Conservation (phyloP, 441 rosid genomes). For the Gossypium lobatum region DNA sequence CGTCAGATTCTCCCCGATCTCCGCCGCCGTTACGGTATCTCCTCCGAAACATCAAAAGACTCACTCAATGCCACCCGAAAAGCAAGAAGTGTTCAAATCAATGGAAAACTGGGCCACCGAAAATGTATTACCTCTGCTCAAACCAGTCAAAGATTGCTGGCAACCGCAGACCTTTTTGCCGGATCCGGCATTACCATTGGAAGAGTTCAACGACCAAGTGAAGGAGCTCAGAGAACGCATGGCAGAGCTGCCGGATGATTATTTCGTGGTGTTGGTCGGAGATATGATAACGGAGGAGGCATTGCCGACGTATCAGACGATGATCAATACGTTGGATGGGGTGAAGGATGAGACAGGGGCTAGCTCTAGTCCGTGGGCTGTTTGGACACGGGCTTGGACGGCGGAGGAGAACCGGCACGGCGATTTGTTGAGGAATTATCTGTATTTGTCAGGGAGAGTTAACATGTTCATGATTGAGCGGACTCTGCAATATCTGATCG, state of each 20-base stretch:
- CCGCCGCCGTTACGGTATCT: slow-evolving; percentile 27
- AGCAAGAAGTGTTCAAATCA: slow-evolving; percentile 41
- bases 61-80: slow-evolving; percentile 53
- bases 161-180: slow-evolving; percentile 57
- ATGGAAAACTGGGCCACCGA: slow-evolving; percentile 47
- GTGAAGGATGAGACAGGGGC: slow-evolving; percentile 53
- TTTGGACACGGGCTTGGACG: slow-evolving; percentile 64
- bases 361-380: slow-evolving; percentile 52
- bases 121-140: slow-evolving; percentile 39
- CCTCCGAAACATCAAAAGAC: slow-evolving; percentile 24
- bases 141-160: slow-evolving; percentile 64
- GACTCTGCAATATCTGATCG: slow-evolving; percentile 46
- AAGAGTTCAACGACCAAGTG: slow-evolving; percentile 45
- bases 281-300: slow-evolving; percentile 73
- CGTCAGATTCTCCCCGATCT: slow-evolving; percentile 11
- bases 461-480: slow-evolving; percentile 53
- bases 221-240: slow-evolving; percentile 42
- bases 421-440: slow-evolving; percentile 37
- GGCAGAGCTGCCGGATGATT: slow-evolving; percentile 46
- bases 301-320: slow-evolving; percentile 49
- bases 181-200: slow-evolving; percentile 30
- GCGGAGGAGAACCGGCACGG: slow-evolving; percentile 66
- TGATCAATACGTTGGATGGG: slow-evolving; percentile 49
- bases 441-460: slow-evolving; percentile 63
- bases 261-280: slow-evolving; percentile 51